Evolutionary conservation across 306 rosid species (phyloP), one percentile per base, ranked within the genome.

Genomic region (Pachyrhizus erosus): DNA sequence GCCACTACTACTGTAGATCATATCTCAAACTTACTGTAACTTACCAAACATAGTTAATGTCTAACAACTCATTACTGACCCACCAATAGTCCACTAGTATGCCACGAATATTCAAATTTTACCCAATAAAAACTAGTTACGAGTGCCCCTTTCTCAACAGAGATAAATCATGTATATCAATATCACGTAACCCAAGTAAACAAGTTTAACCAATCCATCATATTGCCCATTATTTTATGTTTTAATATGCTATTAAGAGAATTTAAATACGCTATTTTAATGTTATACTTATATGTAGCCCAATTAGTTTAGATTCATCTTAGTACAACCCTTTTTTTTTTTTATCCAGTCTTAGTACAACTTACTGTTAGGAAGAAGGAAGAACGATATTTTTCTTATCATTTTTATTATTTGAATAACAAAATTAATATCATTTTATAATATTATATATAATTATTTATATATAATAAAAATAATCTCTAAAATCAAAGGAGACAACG

Each of bases 11-110:
- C 67, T 70, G 10, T 42, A 40, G 21, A 69, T 42, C 46, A 58
- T 80, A 58, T 80, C 46, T 73, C 57, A 60, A 73, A 48, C 46
- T 48, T 64, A 33, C 84, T 57, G 79, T 73, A 61, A 71, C 58
- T 13, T 81, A 81, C 80, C 84, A 81, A 81, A 81, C 80, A 61
- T 48, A 81, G 77, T 81, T 73, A 81, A 43, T 81, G 45, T 72
- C 40, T 80, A 61, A 46, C 84, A 60, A 73, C 84, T 81, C 66
- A 73, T 8, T 73, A 49, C 84, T 48, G 14, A 64, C 46, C 80
- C 72, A 43, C 46, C 58, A 24, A 14, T 40, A 5, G 10, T 13
- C 46, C 58, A 24, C 21, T 40, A 5, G 4, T 13, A 70, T 7
- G 7, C 79, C 64, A 46, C 9, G 21, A 71, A 60, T 24, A 80